A percentile compares a stretch with the other conserved stretches of the same genome.
These are phyloP conservation scores for Pterocarpus santalinus DNA, from an alignment of 306 rosid species.

Conservation along the genomic window DNA sequence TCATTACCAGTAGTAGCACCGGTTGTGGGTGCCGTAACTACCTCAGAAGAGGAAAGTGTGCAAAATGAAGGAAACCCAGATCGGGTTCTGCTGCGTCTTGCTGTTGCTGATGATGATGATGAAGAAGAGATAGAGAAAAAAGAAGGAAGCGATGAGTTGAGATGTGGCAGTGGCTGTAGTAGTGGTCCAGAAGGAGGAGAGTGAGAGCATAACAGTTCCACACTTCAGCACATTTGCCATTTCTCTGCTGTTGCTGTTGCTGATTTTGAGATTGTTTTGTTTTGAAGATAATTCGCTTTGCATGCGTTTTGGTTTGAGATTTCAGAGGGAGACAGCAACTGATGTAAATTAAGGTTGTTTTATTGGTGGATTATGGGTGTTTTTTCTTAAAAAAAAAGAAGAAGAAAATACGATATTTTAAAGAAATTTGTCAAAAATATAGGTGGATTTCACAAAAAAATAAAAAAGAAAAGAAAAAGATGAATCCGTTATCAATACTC, in stretches of 20 bases:
- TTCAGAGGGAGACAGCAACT: no score
- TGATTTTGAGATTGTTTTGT: background rate
- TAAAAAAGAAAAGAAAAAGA: no score
- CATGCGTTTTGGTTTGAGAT: no score
- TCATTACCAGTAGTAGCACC: background rate
- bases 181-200: slow-evolving; percentile 40
- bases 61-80: slow-evolving; percentile 50
- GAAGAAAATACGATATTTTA: no score
- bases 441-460: no score
- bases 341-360: no score
- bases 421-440: no score
- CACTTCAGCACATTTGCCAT: slow-evolving; percentile 53
- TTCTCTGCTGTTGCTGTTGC: background rate
- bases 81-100: background rate
- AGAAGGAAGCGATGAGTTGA: slow-evolving; percentile 37
- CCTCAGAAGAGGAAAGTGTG: slow-evolving; percentile 43
- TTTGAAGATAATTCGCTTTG: no score
- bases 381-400: no score
- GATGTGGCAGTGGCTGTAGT: background rate
- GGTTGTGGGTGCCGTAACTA: slow-evolving; percentile 35
- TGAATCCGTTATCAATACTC: no score
- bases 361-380: no score
- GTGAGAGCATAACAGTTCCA: slow-evolving; percentile 42
- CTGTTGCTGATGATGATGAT: background rate
- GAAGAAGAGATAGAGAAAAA: slow-evolving; percentile 40